A percentile compares a stretch with the other conserved stretches of the same genome.
Conservation (phyloP, 2,329 filamentous ascomycete genomes). For the Plectosphaerella sp. region DNA sequence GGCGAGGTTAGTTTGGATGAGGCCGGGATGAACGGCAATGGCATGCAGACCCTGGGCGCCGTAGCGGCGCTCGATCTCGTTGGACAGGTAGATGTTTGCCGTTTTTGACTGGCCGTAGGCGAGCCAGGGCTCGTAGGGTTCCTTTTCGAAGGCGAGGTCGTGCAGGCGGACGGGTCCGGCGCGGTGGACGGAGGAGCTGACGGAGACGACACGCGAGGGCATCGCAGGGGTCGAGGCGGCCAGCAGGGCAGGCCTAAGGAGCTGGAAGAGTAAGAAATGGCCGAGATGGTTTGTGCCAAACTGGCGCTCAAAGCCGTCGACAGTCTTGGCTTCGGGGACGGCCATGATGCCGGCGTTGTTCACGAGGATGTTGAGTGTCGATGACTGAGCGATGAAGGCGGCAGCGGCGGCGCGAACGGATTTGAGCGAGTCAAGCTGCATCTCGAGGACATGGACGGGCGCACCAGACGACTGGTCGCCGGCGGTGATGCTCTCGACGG, state of each 20-base stretch:
- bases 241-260: constrained; percentile 9
- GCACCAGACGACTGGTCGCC: constrained; percentile 23
- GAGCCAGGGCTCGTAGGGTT: constrained; percentile 20
- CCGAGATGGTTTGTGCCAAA: constrained; percentile 40
- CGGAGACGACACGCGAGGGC: constrained; percentile 36
- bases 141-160: constrained; percentile 20
- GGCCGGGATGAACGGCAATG: constrained; percentile 37
- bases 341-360: constrained; percentile 12
- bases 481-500: constrained; percentile 26
- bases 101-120: constrained; percentile 35
- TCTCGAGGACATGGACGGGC: constrained; percentile 23
- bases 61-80: constrained; percentile 36
- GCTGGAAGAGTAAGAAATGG: constrained; percentile 37
- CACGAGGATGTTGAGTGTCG: constrained; percentile 28
- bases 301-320: constrained; percentile 37
- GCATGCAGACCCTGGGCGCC: constrained; percentile 34
- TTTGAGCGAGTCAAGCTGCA: constrained; percentile 20
- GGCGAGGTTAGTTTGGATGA: constrained; percentile 18
- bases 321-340: constrained; percentile 17
- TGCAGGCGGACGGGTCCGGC: constrained; percentile 22
- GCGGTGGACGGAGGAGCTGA: constrained; percentile 27
- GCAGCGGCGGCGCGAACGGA: constrained; percentile 19
- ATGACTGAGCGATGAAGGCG: constrained; percentile 12
- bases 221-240: constrained; percentile 7
- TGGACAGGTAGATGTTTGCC: constrained; percentile 25